These are phyloP conservation scores for Alternaria longipes DNA, from an alignment of 2,329 filamentous ascomycete species.

Conservation along the genomic window DNA sequence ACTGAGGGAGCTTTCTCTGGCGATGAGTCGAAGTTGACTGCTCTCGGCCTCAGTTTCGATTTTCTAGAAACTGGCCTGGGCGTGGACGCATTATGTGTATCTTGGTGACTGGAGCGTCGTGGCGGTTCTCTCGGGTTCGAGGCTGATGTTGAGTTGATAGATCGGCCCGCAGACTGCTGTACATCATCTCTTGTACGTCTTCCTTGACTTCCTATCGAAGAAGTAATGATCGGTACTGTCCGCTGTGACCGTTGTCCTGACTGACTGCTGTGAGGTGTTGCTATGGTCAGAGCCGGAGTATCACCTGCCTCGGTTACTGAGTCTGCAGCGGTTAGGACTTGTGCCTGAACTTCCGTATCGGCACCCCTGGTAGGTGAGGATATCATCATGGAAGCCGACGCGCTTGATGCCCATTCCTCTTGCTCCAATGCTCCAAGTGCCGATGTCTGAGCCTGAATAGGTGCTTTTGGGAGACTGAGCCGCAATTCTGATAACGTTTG, in stretches of 20 bases:
- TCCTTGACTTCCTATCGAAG: slow-evolving; percentile 5
- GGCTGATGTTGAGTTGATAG: slow-evolving; percentile 7
- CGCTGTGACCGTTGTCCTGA: slow-evolving; percentile 10
- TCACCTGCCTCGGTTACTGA: background rate
- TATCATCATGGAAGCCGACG: slow-evolving; percentile 37
- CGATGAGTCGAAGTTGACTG: slow-evolving; percentile 38
- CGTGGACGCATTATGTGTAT: slow-evolving; percentile 17
- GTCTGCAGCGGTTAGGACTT: background rate
- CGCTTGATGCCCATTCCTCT: slow-evolving; percentile 30
- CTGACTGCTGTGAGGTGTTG: slow-evolving; percentile 5
- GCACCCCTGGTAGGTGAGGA: slow-evolving; percentile 22
- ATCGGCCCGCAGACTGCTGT: slow-evolving; percentile 27
- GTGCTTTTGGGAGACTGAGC: slow-evolving; percentile 27
- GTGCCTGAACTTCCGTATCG: background rate
- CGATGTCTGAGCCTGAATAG: slow-evolving; percentile 11
- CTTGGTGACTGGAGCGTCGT: slow-evolving; percentile 1
- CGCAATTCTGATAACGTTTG: slow-evolving; percentile 18
- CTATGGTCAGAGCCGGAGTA: background rate
- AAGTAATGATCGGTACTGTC: slow-evolving; percentile 14
- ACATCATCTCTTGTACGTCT: slow-evolving; percentile 15
- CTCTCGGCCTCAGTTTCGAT: slow-evolving; percentile 31
- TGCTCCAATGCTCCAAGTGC: slow-evolving; percentile 6
- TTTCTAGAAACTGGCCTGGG: slow-evolving; percentile 35
- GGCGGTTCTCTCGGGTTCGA: background rate
- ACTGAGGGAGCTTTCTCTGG: slow-evolving; percentile 17